Conservation (phyloP, 768 basidiomycete species). For the Kwoniella mangroviensis region DNA sequence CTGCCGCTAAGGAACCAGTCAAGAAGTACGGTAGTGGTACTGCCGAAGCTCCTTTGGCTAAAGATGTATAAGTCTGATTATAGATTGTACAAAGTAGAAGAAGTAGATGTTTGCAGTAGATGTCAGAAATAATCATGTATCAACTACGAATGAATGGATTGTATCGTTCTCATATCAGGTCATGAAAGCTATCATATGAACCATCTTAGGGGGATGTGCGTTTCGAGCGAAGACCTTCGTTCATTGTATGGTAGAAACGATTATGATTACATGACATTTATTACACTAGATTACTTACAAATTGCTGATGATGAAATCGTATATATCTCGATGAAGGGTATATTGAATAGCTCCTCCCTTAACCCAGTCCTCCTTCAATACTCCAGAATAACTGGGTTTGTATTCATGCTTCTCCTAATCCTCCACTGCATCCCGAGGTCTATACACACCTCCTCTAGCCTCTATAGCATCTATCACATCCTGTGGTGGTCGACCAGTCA, state of each 20-base stretch:
- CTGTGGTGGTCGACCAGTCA: slow-evolving; percentile 55
- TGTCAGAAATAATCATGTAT: not conserved
- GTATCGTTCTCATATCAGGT: not conserved
- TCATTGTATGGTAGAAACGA: not conserved
- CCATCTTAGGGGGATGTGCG: no score
- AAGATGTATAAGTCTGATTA: slow-evolving; percentile 19
- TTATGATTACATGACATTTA: not conserved
- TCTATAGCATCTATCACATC: slow-evolving; percentile 52
- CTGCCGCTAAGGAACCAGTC: slow-evolving; percentile 45
- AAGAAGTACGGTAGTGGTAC: slow-evolving; percentile 49
- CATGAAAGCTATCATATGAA: no score
- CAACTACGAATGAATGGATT: not conserved
- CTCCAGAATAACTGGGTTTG: not conserved
- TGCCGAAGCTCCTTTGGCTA: slow-evolving; percentile 40
- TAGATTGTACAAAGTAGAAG: not conserved
- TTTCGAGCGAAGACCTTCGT: no score
- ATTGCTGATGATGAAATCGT: not conserved
- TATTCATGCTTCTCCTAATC: slow-evolving; percentile 23
- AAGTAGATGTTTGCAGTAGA: not conserved
- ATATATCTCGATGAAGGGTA: not conserved
- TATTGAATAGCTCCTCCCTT: not conserved
- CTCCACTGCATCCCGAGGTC: slow-evolving; percentile 48
- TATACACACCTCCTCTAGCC: slow-evolving; percentile 42
- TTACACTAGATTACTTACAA: not conserved
- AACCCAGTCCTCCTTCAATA: not conserved